Evolutionary conservation across 352 stramenopile genomes (phyloP).

Genomic region (Phytopythium kandeliae): DNA sequence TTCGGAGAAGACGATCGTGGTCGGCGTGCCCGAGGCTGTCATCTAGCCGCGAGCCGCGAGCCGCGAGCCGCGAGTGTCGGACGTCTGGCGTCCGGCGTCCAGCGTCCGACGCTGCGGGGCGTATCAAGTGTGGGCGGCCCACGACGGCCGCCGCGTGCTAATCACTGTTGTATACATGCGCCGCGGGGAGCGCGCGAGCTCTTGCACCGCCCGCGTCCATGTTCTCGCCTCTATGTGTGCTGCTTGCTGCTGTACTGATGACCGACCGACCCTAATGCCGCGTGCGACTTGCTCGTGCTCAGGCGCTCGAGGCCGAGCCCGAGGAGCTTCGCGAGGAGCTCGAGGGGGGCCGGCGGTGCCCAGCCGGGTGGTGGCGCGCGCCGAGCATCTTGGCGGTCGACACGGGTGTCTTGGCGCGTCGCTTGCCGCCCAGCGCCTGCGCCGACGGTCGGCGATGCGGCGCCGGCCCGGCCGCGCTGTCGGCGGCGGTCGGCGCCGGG

Average conservation of each 20-base stretch:
- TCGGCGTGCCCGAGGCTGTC: constrained; percentile 74
- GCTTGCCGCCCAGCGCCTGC: constrained; percentile 17
- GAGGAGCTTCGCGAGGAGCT: not conserved
- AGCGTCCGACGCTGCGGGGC: no score
- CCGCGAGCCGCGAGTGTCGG: no score
- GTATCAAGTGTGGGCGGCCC: no score
- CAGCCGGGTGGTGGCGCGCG: constrained; percentile 6
- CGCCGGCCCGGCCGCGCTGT: constrained; percentile 1
- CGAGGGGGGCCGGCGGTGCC: not conserved
- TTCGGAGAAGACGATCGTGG: constrained; percentile 85
- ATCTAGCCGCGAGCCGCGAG: no score
- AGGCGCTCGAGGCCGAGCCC: not conserved
- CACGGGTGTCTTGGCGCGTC: constrained; percentile 18
- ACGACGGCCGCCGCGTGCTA: no score
- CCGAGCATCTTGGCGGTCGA: constrained; percentile 6
- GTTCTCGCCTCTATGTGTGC: constrained; percentile 1
- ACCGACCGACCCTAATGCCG: not conserved
- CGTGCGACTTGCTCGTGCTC: not conserved
- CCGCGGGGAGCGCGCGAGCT: no score
- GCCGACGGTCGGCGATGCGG: constrained; percentile 29
- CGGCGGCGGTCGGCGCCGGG: not conserved
- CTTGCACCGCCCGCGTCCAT: no score
- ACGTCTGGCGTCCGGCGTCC: no score
- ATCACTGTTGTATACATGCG: no score
- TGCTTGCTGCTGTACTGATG: not conserved